Base-by-base conservation (phyloP, 2,329 filamentous ascomycete species). In the Neurospora sp. region DNA sequence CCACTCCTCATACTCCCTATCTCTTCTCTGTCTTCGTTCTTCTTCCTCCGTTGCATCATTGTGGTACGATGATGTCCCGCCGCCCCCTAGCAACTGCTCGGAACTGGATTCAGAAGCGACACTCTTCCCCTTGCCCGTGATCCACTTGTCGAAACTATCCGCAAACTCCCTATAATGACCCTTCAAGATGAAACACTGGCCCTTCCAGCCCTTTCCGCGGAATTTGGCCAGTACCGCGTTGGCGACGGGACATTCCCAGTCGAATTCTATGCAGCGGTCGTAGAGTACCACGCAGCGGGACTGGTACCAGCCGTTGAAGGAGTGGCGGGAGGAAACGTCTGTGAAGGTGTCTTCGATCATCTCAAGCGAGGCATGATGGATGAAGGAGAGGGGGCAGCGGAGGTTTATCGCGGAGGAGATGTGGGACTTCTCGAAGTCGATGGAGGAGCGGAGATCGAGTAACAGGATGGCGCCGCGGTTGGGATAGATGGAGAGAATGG, bases 91-190 rank as follows among this genome's bases (percentile, higher is more conserved):
- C 8, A 17, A 68, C 79, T 75, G 75, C 81, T 79, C 71, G 75
- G 74, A 23, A 41, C 39, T 41, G 15, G 40, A 41, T 17, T 41
- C 40, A n/a, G 38, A 12, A 12, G 17, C 11, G 11, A 12, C 82
- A 81, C 62, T 81, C 78, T 43, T 79, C 80, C n/a, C 80, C 80
- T 8, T 78, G 79, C 28, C 82, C 23, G 79, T 79, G 70, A 87
- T 84, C 71, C 85, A 83, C 70, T 82, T 83, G 71, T 82, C 82
- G 72, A 86, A 87, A 0, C 83, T 84, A 36, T 80, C 79, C 17
- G 84, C 85, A 71, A 87, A 87, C 72, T 87, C 85, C 66, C 81
- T 81, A 74, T 85, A 88, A 68, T 86, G 84, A 0, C 86, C 85
- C 74, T 87, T 87, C 40, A 88, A 79, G 8, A 87, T 79, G 73